Percentiles rank a stretch among this genome's conserved stretches.
These are phyloP conservation scores for Leccinum variicolor DNA, from an alignment of 768 basidiomycete species.

Conservation along the genomic window DNA sequence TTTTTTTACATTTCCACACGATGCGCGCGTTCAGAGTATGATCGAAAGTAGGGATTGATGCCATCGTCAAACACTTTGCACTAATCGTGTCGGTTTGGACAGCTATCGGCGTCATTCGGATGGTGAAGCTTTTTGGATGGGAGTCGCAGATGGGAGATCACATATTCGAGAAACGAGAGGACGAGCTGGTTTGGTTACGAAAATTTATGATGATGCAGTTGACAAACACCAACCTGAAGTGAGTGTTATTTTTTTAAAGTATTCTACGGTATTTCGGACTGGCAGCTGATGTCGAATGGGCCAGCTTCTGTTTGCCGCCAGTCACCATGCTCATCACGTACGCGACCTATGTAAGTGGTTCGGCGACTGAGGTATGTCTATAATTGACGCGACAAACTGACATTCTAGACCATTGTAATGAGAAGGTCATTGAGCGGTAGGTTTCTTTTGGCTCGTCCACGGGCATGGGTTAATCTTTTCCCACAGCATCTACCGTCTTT, in stretches of 20 bases:
- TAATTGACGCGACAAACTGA: not conserved
- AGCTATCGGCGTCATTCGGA: slow-evolving; percentile 1
- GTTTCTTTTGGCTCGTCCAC: not conserved
- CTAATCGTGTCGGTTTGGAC: not conserved
- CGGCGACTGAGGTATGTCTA: too few species aligned
- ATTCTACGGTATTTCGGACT: too few species aligned
- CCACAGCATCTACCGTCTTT: not conserved
- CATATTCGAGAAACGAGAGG: slow-evolving; percentile 2
- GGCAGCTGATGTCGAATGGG: not conserved
- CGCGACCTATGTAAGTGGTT: not conserved
- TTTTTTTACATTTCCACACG: slow-evolving; percentile 5
- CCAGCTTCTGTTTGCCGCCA: slow-evolving; percentile 1
- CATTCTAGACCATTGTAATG: not conserved
- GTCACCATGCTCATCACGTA: slow-evolving; percentile 1
- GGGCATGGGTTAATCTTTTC: not conserved
- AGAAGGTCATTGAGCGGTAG: not conserved
- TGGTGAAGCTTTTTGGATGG: slow-evolving; percentile 3
- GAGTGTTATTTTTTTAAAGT: not conserved
- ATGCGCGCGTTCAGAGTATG: slow-evolving; percentile 1
- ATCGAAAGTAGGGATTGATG: not conserved
- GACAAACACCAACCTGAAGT: not conserved
- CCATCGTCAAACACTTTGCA: not conserved
- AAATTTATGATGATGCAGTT: not conserved
- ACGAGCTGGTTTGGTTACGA: slow-evolving; percentile 1
- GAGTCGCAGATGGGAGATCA: not conserved